Percentiles rank a stretch among this genome's conserved stretches.
Evolutionary conservation across 331 rosid genomes (phyloP).

Genomic region (Spiraea crenata): DNA sequence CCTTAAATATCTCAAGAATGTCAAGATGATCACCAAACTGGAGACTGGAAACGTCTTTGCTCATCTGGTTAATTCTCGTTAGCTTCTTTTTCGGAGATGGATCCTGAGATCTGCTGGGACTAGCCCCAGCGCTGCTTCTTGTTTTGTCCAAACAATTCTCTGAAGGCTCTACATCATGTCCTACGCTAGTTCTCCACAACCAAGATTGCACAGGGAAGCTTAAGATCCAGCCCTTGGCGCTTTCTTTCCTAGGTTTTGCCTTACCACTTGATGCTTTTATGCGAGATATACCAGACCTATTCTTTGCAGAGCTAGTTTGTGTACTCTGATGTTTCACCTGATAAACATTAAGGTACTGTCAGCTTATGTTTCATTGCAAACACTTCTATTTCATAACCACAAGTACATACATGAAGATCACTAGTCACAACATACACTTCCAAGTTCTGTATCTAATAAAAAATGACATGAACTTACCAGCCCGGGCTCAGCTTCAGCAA

Average conservation of each 20-base stretch:
- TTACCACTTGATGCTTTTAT: constrained; percentile 20
- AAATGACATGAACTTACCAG: constrained; percentile 38
- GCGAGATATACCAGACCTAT: constrained; percentile 28
- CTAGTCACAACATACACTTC: background rate
- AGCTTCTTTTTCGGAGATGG: constrained; percentile 13
- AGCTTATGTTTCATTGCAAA: constrained; percentile 16
- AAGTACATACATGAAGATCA: background rate
- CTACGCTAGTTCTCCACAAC: constrained; percentile 24
- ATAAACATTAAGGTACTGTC: constrained; percentile 19
- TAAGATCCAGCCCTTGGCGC: constrained; percentile 28
- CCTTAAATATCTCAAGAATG: constrained; percentile 47
- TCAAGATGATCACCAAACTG: constrained; percentile 42
- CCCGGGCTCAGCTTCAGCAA: constrained; percentile 38
- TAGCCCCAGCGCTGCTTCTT: background rate
- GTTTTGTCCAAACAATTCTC: constrained; percentile 15
- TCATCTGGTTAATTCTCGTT: constrained; percentile 19
- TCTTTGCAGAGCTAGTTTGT: constrained; percentile 25
- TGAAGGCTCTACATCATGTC: constrained; percentile 37
- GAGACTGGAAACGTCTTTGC: constrained; percentile 26
- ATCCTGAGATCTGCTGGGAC: constrained; percentile 14
- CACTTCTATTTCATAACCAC: background rate
- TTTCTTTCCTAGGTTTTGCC: constrained; percentile 27
- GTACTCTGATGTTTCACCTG: constrained; percentile 39
- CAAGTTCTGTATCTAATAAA: background rate
- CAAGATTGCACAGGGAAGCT: constrained; percentile 31